Conservation (phyloP, 2,329 filamentous ascomycete genomes). For the Coniosporium tulheliwenetii region DNA sequence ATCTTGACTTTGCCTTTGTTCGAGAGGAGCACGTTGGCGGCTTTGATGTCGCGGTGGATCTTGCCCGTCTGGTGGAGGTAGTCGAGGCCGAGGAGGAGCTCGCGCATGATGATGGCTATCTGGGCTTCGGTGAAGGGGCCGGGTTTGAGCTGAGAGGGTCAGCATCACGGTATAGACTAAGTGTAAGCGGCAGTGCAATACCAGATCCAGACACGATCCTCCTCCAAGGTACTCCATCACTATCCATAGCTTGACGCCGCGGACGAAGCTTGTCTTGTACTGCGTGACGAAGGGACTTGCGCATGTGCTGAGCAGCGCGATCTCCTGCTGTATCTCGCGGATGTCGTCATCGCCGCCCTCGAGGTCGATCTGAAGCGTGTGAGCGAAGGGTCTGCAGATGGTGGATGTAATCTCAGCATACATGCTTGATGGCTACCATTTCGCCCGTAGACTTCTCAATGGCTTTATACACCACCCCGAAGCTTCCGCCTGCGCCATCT, state of each 20-base stretch:
- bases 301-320: conserved; percentile 87
- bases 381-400: conserved; percentile 1
- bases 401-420: conserved; percentile 28
- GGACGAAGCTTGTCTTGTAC: conserved; percentile 93
- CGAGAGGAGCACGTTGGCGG: conserved; percentile 88
- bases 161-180: conserved; percentile 6
- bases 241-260: conserved; percentile 95
- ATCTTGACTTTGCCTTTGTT: conserved; percentile 84
- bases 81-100: conserved; percentile 76
- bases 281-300: conserved; percentile 87
- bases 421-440: conserved; percentile 92
- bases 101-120: conserved; percentile 86
- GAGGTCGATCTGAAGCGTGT: conserved; percentile 68
- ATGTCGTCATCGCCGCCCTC: conserved; percentile 98
- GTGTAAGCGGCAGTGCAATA: conserved; percentile 25
- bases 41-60: conserved; percentile 94
- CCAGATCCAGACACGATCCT: conserved; percentile 85
- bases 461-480: conserved; percentile 93
- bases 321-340: conserved; percentile 94
- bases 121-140: conserved; percentile 77
- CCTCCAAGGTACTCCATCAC: conserved; percentile 97
- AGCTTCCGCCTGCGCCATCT: conserved; percentile 58
- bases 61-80: conserved; percentile 91
- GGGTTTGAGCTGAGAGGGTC: conserved; percentile 57
- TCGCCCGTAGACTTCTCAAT: conserved; percentile 84